Evolutionary conservation across 2,329 filamentous ascomycete species (phyloP).

Genomic region (Cadophora luteo-olivacea): DNA sequence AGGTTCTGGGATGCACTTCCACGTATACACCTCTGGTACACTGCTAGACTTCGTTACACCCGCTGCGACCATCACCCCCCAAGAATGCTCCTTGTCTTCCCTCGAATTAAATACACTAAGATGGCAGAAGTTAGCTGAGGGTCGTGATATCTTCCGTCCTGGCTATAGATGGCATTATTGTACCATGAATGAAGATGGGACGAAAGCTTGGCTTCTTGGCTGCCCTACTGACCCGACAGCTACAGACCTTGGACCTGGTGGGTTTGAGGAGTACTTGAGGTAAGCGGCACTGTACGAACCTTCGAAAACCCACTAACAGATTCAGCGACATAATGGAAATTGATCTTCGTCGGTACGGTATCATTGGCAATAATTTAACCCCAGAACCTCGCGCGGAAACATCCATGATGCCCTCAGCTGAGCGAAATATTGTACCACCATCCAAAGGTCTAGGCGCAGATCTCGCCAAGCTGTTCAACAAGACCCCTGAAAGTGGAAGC

Average conservation of each 20-base stretch:
- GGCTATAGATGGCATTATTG: conserved; percentile 99
- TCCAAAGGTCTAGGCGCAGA: conserved; percentile 81
- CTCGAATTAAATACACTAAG: conserved; percentile 85
- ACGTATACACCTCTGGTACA: conserved; percentile 91
- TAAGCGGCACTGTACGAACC: conserved; percentile 36
- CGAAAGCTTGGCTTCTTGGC: conserved; percentile 95
- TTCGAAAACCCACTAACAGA: conserved; percentile 3
- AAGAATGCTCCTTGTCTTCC: conserved; percentile 89
- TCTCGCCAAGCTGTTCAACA: conserved; percentile 85
- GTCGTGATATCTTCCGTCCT: conserved; percentile 87
- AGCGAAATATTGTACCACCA: conserved; percentile 55
- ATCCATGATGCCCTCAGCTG: conserved; percentile 54
- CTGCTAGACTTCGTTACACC: conserved; percentile 95
- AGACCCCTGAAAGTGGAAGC: conserved; percentile 81
- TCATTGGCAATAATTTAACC: conserved; percentile 79
- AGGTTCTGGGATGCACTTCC: conserved; percentile 91
- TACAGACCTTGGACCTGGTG: conserved; percentile 70
- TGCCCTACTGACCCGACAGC: conserved; percentile 77
- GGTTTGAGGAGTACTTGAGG: conserved; percentile 86
- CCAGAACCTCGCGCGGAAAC: conserved; percentile 59
- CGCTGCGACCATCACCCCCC: conserved; percentile 82
- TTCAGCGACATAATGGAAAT: conserved; percentile 85
- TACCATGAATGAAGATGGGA: conserved; percentile 92
- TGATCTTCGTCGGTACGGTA: conserved; percentile 88
- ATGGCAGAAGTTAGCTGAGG: conserved; percentile 95